Evolutionary conservation across 2,329 filamentous ascomycete species (phyloP), one percentile per base, ranked within the genome.

Genomic region (Talaromyces atroroseus): DNA sequence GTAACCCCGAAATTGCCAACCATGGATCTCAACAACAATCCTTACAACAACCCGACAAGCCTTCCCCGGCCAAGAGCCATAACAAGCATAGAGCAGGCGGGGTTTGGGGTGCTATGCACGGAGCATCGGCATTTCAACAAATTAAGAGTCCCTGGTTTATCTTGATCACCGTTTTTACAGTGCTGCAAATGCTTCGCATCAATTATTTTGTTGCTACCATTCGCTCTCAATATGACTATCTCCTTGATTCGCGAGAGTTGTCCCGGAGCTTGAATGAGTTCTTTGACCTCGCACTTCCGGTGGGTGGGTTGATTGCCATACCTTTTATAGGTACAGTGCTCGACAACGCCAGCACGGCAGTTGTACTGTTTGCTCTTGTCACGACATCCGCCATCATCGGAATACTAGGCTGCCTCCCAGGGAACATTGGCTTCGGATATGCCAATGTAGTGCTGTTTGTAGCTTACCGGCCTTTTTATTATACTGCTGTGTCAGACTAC

Each of bases 201-300:
- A 95, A 95, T 74, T 95, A 91, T 76, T 95, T 95, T 68, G 89
- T 96, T 53, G 90, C 91, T 3, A 95, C 91, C 2, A 86, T 95
- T 60, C 82, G 88, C 1, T 80, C 86, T 1, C 91, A 96, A 70
- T 95, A 95, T 73, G 82, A 84, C 46, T 86, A 85, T 64, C 81
- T 96, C 8, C 82, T 96, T 16, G 78, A 78, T 47, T 83, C 83
- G 11, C 76, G 78, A 58, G 70, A 76, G 1, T 78, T 80, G 57
- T 89, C 90, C 0, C 79, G 84, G 8, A 74, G 81, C 56, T 80
- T 96, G 67, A 96, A 95, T 74, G 81, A 87, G 56, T 86, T 92
- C 71, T 96, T 96, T 73, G 91, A 96, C 66, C 74, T 89, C n/a
- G 85, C 90, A 20, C 79, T 96, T 1, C 92, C 91, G 0, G 73